Percentiles rank a stretch among this genome's conserved stretches.
These are phyloP conservation scores for Leccinum boreale DNA, from an alignment of 768 basidiomycete species.

Conservation along the genomic window DNA sequence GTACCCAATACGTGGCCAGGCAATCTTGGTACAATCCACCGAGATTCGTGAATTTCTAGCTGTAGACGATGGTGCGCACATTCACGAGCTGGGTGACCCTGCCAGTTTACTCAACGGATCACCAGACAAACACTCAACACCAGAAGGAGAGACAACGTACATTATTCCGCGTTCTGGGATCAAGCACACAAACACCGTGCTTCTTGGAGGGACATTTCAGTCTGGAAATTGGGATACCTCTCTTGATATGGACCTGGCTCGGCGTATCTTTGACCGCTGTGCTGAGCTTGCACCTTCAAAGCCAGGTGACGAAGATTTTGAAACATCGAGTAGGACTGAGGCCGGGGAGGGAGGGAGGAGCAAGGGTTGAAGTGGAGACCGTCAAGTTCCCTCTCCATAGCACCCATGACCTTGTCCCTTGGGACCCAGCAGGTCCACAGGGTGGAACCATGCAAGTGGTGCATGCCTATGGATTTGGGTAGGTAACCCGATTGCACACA, in stretches of 20 bases:
- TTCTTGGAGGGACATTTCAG: conserved; percentile 59
- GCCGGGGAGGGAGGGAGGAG: conserved; percentile 53
- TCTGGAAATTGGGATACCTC: conserved; percentile 50
- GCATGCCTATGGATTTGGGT: conserved; percentile 65
- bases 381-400: conserved; percentile 33
- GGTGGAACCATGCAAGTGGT: conserved; percentile 35
- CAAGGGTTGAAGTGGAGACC: conserved; percentile 51
- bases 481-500: conserved; percentile 4
- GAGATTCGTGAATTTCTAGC: conserved; percentile 42
- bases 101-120: neutral
- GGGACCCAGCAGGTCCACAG: conserved; percentile 18
- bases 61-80: conserved; percentile 24
- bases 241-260: conserved; percentile 38
- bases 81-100: neutral
- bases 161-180: conserved; percentile 58
- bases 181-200: conserved; percentile 40
- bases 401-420: conserved; percentile 16
- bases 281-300: conserved; percentile 35
- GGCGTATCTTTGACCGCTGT: conserved; percentile 46
- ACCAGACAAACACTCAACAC: conserved; percentile 12
- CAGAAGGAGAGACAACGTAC: conserved; percentile 41
- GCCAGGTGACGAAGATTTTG: conserved; percentile 40
- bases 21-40: conserved; percentile 71
- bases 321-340: conserved; percentile 58
- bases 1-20: conserved; percentile 82